Conservation (phyloP, 2,329 filamentous ascomycete species). For the Exophiala mesophila region DNA sequence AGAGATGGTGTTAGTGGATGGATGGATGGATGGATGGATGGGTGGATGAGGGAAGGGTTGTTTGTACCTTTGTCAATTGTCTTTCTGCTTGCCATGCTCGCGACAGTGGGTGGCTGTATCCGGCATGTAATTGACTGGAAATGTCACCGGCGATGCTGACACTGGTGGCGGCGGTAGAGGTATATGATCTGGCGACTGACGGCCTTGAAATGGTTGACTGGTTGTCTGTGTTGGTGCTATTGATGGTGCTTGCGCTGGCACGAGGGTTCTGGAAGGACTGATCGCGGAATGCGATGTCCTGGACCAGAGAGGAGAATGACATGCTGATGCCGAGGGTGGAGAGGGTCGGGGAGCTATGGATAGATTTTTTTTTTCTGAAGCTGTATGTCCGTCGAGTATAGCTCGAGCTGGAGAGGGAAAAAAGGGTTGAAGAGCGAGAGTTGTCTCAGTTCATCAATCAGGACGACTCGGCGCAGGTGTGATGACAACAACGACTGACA, state of each 20-base stretch:
- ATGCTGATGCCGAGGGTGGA: slow-evolving; percentile 29
- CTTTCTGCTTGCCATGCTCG: slow-evolving; percentile 78
- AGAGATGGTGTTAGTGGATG: too few species aligned
- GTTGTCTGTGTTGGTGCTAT: slow-evolving; percentile 34
- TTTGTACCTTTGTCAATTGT: slow-evolving; percentile 72
- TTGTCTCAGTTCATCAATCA: too few species aligned
- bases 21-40: too few species aligned
- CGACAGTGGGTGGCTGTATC: slow-evolving; percentile 74
- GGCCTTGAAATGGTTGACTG: slow-evolving; percentile 39
- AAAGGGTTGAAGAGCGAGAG: too few species aligned
- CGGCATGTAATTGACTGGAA: slow-evolving; percentile 75
- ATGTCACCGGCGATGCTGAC: slow-evolving; percentile 60
- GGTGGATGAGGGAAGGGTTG: background rate
- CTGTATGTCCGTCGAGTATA: too few species aligned
- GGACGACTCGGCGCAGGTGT: too few species aligned
- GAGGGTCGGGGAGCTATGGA: background rate
- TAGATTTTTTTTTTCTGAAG: too few species aligned
- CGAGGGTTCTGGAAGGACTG: slow-evolving; percentile 24
- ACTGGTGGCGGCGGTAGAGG: slow-evolving; percentile 46
- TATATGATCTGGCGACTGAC: slow-evolving; percentile 39
- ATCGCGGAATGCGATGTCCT: slow-evolving; percentile 45
- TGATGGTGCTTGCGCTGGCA: slow-evolving; percentile 16
- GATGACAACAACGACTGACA: too few species aligned
- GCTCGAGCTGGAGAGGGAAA: too few species aligned
- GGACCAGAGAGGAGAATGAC: slow-evolving; percentile 49